Base-by-base conservation (phyloP, 2,329 filamentous ascomycete genomes). In the Arthrobotrys musiformis region DNA sequence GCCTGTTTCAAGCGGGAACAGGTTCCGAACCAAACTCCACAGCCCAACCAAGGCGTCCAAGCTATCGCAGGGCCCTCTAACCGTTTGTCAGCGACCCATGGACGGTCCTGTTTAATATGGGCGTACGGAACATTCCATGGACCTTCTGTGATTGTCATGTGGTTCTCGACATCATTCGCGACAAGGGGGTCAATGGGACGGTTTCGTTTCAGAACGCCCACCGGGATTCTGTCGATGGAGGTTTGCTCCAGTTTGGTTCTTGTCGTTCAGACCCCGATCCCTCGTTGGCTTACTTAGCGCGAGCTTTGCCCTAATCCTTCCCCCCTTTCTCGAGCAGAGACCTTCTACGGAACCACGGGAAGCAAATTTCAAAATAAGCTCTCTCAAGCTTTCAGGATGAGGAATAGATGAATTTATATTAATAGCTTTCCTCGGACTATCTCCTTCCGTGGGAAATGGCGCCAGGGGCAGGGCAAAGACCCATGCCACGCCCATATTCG, bases 1-100 rank as follows among this genome's bases (percentile, higher is more conserved):
- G 35, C 50, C 56, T 64, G 72, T 76, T 76, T 76, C 72, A 76
- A 70, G 62, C 72, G 72, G 72, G 66, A 68, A n/a, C 42, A 30
- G 19, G 30, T 76, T 76, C 72, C 72, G 72, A 64, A 63, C 70
- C 56, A 56, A 61, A 62, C 62, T 44, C 48, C 69, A 73, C 42
- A 30, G 28, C 26, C 11, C 17, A 33, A 62, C 54, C 44, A 54
- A 58, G 40, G 60, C 30, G n/a, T 17, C 30, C 50, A 61, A 63
- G 26, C 50, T 60, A 9, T 22, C 28, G 9, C 40, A 17, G 35
- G 30, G 30, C 33, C 19, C n/a, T 35, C 58, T 48, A 54, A 28
- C 67, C 67, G 26, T 58, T 62, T 46, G 28, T 58, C 26, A 15
- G n/a, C 26, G 30, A 15, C 8, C 44, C 67, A 46, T 52, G 22